phyloP scores from a whole-genome alignment of 108 stramenopile species.

The Nitzschia inconspicua region DNA sequence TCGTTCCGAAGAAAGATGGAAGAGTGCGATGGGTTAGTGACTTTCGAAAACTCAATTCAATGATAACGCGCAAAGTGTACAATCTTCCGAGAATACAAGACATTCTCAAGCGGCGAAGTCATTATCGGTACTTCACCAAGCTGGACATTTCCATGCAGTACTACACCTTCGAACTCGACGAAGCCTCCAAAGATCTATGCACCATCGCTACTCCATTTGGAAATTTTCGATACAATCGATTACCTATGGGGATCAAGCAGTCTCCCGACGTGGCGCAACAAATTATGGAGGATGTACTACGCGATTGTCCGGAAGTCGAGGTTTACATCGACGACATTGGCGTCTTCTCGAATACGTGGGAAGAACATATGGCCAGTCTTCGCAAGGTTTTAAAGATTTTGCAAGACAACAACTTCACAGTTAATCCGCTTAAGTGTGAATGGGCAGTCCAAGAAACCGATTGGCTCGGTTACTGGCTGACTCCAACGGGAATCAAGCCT shows the following conservation, averaged over 20 bases:
- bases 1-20: slow-evolving; percentile 40
- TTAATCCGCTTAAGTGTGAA: too few relatives aligned
- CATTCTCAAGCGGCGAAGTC: slow-evolving; percentile 3
- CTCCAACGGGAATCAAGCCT: slow-evolving; percentile 34
- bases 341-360: slow-evolving; percentile 29
- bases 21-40: slow-evolving; percentile 39
- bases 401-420: slow-evolving; percentile 25
- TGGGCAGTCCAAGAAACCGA: slow-evolving; percentile 32
- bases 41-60: slow-evolving; percentile 28
- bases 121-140: slow-evolving; percentile 18
- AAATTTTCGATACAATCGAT: slow-evolving; percentile 22
- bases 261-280: slow-evolving; percentile 50
- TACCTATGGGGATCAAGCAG: slow-evolving; percentile 48
- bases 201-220: slow-evolving; percentile 51
- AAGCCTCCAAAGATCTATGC: too few relatives aligned
- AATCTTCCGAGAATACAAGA: slow-evolving; percentile 20
- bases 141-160: slow-evolving; percentile 26
- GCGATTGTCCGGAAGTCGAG: slow-evolving; percentile 19
- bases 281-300: slow-evolving; percentile 32
- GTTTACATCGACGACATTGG: slow-evolving; percentile 53
- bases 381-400: slow-evolving; percentile 1
- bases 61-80: slow-evolving; percentile 1
- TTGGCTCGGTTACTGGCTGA: slow-evolving; percentile 38
- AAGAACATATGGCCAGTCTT: slow-evolving; percentile 18
- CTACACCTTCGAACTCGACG: slow-evolving; percentile 1